phyloP scores from a whole-genome alignment of 768 basidiomycete species.

The Amanita pseudoporphyria region DNA sequence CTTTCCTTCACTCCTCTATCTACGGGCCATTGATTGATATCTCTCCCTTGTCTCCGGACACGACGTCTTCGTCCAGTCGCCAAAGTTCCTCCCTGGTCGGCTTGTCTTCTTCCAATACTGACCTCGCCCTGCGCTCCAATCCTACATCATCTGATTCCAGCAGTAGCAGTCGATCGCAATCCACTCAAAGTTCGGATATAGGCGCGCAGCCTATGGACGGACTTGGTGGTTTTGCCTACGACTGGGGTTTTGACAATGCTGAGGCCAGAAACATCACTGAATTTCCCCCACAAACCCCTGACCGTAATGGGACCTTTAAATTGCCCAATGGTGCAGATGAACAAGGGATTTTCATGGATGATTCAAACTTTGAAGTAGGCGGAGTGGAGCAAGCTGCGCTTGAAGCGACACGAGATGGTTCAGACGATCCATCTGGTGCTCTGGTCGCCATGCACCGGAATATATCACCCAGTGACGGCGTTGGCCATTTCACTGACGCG shows the following conservation, averaged over 20 bases:
- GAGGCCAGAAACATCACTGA: background rate
- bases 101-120: constrained; percentile 1
- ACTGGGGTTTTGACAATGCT: constrained; percentile 3
- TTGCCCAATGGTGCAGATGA: background rate
- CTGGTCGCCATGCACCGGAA: background rate
- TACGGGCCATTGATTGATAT: constrained; percentile 6
- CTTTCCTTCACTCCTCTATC: background rate
- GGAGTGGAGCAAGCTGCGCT: background rate
- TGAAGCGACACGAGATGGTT: background rate
- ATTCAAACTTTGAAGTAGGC: background rate
- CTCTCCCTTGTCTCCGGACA: background rate
- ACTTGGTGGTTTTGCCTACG: constrained; percentile 5
- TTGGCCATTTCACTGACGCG: background rate
- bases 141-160: background rate
- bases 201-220: background rate
- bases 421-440: background rate
- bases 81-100: background rate
- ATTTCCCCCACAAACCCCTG: background rate
- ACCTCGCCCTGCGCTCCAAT: background rate
- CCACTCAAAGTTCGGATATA: background rate
- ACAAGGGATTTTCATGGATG: background rate
- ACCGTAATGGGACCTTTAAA: background rate
- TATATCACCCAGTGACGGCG: background rate
- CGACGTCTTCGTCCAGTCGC: background rate
- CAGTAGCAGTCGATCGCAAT: background rate